A percentile compares a stretch with the other conserved stretches of the same genome.
Conservation (phyloP, 768 basidiomycete species). For the Russula foetens region DNA sequence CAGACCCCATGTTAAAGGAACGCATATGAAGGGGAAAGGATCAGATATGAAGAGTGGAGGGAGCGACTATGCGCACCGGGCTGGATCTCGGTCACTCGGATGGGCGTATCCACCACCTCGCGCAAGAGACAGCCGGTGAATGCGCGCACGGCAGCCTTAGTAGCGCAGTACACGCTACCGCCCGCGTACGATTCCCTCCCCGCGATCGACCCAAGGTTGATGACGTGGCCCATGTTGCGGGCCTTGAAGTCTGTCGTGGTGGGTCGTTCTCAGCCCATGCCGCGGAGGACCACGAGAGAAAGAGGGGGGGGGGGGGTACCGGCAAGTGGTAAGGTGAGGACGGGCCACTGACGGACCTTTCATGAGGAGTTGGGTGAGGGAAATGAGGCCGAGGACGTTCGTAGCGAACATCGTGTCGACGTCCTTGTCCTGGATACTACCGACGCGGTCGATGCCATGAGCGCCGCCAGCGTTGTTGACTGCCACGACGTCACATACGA, state of each 20-base stretch:
- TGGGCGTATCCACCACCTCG: constrained; percentile 87
- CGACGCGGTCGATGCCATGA: constrained; percentile 79
- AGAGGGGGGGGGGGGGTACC: neutral
- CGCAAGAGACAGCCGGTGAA: constrained; percentile 76
- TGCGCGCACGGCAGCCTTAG: constrained; percentile 78
- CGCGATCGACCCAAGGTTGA: constrained; percentile 93
- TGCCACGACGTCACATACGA: neutral
- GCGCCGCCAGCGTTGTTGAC: constrained; percentile 89
- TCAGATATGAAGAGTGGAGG: neutral
- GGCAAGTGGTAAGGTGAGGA: neutral
- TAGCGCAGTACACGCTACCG: constrained; percentile 89
- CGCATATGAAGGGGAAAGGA: neutral
- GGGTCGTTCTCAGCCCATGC: neutral
- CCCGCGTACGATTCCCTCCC: constrained; percentile 69
- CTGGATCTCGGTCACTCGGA: constrained; percentile 91
- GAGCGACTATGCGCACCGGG: constrained; percentile 50
- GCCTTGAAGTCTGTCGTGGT: constrained; percentile 23
- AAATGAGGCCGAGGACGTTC: constrained; percentile 76
- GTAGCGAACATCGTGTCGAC: constrained; percentile 53
- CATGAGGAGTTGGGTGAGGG: constrained; percentile 59
- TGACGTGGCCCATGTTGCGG: constrained; percentile 69
- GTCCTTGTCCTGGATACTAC: constrained; percentile 67
- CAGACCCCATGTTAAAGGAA: neutral
- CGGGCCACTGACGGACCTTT: constrained; percentile 22
- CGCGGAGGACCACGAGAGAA: constrained; percentile 34